Evolutionary conservation across 2,329 filamentous ascomycete species (phyloP).

Genomic region (Apiospora koreana): DNA sequence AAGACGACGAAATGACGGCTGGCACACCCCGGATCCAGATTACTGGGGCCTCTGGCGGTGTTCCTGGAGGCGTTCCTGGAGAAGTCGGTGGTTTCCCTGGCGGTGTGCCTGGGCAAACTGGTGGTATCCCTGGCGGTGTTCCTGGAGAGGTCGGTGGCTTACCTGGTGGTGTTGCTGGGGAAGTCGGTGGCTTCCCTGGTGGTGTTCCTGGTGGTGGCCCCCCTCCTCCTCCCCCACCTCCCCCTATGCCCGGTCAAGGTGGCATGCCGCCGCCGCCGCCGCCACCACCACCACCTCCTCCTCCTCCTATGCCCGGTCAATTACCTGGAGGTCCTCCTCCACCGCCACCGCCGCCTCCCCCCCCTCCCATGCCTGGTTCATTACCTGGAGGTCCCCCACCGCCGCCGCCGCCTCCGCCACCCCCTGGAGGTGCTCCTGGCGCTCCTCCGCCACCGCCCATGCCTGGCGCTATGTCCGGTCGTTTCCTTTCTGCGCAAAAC

Average conservation of each 20-base stretch:
- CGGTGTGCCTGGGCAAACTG: not conserved
- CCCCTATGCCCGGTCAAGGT: conserved; percentile 9
- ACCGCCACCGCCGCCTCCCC: conserved; percentile 38
- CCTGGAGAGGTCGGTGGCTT: not conserved
- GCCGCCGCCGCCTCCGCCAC: conserved; percentile 47
- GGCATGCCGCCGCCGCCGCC: conserved; percentile 30
- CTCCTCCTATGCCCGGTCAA: conserved; percentile 32
- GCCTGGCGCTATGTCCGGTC: conserved; percentile 70
- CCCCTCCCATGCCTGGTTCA: conserved; percentile 25
- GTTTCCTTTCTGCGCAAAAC: conserved; percentile 70
- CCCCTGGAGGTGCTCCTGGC: conserved; percentile 45
- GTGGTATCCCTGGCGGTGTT: not conserved
- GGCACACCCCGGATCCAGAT: conserved; percentile 62
- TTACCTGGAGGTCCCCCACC: conserved; percentile 26
- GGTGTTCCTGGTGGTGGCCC: conserved; percentile 16
- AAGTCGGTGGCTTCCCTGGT: not conserved
- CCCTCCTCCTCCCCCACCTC: not conserved
- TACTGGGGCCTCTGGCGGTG: conserved; percentile 31
- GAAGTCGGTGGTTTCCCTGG: not conserved
- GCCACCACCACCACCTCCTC: conserved; percentile 31
- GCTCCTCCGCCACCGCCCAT: conserved; percentile 58
- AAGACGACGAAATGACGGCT: conserved; percentile 63
- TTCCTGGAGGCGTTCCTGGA: not conserved
- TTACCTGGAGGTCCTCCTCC: conserved; percentile 31
- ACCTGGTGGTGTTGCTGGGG: not conserved